Conservation (phyloP, 768 basidiomycete species). For the Crucibulum laeve region DNA sequence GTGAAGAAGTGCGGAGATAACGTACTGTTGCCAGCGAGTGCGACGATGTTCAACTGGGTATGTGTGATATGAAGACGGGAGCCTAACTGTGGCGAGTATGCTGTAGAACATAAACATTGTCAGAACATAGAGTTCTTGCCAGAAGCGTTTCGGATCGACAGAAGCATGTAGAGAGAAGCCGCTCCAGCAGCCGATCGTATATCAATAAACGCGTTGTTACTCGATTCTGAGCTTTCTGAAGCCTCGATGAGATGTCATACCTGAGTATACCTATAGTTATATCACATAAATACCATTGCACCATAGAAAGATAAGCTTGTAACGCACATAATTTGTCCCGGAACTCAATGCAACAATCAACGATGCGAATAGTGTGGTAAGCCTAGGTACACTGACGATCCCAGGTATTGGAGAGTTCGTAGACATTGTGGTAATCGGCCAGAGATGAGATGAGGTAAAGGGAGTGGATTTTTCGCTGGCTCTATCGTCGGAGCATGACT, state of each 20-base stretch:
- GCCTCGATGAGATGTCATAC: slow-evolving; percentile 19
- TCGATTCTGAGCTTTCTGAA: too few relatives aligned
- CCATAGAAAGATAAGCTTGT: background rate
- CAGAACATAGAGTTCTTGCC: too few relatives aligned
- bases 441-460: background rate
- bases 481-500: too few relatives aligned
- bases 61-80: slow-evolving; percentile 70
- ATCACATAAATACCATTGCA: slow-evolving; percentile 1
- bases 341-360: slow-evolving; percentile 57
- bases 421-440: slow-evolving; percentile 9
- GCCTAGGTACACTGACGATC: slow-evolving; percentile 33
- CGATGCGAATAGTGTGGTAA: slow-evolving; percentile 50
- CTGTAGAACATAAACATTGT: slow-evolving; percentile 25
- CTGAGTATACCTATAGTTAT: slow-evolving; percentile 33
- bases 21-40: slow-evolving; percentile 74
- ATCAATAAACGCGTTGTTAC: too few relatives aligned
- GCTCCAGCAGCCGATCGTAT: too few relatives aligned
- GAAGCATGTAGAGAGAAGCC: too few relatives aligned
- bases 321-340: slow-evolving; percentile 73
- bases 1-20: background rate
- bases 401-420: slow-evolving; percentile 12
- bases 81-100: slow-evolving; percentile 86
- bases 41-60: slow-evolving; percentile 80
- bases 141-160: background rate
- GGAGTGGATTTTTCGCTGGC: too few relatives aligned